Evolutionary conservation across 352 stramenopile genomes (phyloP), one percentile per base, ranked within the genome.

Genomic region (Phytophthora sp.): DNA sequence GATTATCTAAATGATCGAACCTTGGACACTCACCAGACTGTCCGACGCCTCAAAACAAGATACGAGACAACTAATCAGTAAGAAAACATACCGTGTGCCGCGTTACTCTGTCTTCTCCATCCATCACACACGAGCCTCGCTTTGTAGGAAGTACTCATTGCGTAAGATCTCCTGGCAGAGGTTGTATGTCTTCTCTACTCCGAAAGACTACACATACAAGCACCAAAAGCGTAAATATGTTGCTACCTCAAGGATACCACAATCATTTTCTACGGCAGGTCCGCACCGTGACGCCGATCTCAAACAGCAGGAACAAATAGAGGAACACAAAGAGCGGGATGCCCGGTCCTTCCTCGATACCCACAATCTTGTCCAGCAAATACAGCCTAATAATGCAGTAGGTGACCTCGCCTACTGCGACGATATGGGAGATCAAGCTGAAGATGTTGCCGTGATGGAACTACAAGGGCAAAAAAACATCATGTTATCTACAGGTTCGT

Each of bases 151-250:
- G 52, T 88, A 86, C 15, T 84, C 82, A 66, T 93, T 90, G 29
- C 84, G 80, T n/a, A 72, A 63, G 55, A 93, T 76, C 73, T 93
- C 84, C n/a, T 80, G 76, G 57, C 80, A 81, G n/a, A 93, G 66
- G 24, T 82, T 84, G 61, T 80, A 64, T 36, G 66, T 74, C 26
- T 79, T 70, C 68, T 82, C 73, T 47, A 90, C 84, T 29, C 67
- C 66, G 35, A 86, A 87, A 3, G 66, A 71, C 80, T 93, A 44
- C 13, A 31, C 45, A 38, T 3, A 39, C 7, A 23, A 31, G 29
- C 8, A 57, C 56, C 20, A 41, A 42, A 45, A 45, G 13, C 21
- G 65, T 64, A 26, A 51, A 18, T 30, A 2, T 24, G 8, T 44
- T 24, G 11, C 27, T 15, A 42, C n/a, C n/a, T n/a, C n/a, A 20